Evolutionary conservation across 345 rosid genomes (phyloP).

Genomic region (Cardamine resedifolia): DNA sequence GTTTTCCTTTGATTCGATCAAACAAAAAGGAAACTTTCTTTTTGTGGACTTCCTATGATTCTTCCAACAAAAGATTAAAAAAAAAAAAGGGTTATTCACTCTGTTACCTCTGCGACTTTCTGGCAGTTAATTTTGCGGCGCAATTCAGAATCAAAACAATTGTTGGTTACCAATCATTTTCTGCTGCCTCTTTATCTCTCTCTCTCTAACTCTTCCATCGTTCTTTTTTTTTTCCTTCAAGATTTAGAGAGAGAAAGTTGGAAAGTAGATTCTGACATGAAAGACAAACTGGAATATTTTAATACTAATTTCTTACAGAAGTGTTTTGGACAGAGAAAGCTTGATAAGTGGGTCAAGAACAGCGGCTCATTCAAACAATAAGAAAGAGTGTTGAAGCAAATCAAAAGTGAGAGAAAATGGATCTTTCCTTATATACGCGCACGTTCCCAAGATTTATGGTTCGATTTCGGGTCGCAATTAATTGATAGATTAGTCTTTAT

Average conservation of each 20-base stretch:
- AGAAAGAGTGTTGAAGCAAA: conserved; percentile 5
- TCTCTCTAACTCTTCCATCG: conserved; percentile 38
- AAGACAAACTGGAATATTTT: conserved; percentile 21
- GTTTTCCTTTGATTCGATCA: not conserved
- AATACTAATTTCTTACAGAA: conserved; percentile 19
- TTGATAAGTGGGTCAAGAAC: conserved; percentile 38
- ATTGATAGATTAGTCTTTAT: not conserved
- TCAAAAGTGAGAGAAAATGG: not conserved
- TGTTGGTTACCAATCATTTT: conserved; percentile 39
- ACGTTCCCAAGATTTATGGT: conserved; percentile 33
- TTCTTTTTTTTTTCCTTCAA: not conserved
- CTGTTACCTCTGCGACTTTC: conserved; percentile 39
- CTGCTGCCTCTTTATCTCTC: conserved; percentile 5
- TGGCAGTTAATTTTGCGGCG: conserved; percentile 8
- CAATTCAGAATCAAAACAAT: conserved; percentile 21
- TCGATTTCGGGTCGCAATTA: not conserved
- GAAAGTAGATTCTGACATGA: conserved; percentile 17
- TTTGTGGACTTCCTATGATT: not conserved
- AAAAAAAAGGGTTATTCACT: not conserved
- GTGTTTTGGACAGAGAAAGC: conserved; percentile 25
- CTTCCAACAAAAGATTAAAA: conserved; percentile 10
- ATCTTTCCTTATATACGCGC: conserved; percentile 31
- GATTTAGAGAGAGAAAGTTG: conserved; percentile 35
- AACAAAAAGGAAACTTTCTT: conserved; percentile 19
- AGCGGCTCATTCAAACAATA: conserved; percentile 24